A percentile compares a stretch with the other conserved stretches of the same genome.
Evolutionary conservation across 768 basidiomycete genomes (phyloP).

Genomic region (Russula lepida): DNA sequence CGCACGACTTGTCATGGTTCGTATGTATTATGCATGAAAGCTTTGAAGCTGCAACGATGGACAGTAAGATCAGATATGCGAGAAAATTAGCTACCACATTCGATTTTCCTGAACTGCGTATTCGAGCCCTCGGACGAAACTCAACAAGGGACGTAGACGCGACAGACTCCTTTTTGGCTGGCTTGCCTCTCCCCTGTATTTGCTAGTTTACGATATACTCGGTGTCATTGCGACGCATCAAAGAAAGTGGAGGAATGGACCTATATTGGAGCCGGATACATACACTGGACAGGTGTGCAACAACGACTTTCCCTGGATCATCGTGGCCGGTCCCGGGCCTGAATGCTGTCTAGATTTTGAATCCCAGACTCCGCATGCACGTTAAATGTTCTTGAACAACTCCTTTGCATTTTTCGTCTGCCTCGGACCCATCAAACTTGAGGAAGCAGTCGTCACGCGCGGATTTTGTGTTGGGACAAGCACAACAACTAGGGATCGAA

Average conservation of each 20-base stretch:
- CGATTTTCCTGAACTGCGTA: not conserved
- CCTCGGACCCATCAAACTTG: constrained; percentile 51
- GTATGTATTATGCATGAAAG: not conserved
- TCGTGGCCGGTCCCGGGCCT: not conserved
- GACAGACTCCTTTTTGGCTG: not conserved
- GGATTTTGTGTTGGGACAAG: constrained; percentile 89
- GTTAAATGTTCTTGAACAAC: constrained; percentile 72
- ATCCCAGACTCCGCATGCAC: constrained; percentile 89
- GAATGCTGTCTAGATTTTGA: constrained; percentile 51
- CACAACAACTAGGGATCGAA: constrained; percentile 66
- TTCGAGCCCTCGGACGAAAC: not conserved
- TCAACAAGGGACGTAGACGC: not conserved
- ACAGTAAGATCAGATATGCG: not conserved
- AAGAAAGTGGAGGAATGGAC: not conserved
- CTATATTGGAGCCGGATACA: not conserved
- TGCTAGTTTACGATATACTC: not conserved
- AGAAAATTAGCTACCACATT: not conserved
- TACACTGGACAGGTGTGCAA: not conserved
- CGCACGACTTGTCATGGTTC: not conserved
- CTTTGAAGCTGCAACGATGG: not conserved
- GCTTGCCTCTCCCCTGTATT: not conserved
- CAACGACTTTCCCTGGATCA: not conserved
- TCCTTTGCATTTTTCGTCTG: constrained; percentile 72
- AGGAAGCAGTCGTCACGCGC: constrained; percentile 94
- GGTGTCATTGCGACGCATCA: not conserved